These are phyloP conservation scores for Pseudonectria buxi DNA, from an alignment of 2,329 filamentous ascomycete genomes.

Conservation along the genomic window DNA sequence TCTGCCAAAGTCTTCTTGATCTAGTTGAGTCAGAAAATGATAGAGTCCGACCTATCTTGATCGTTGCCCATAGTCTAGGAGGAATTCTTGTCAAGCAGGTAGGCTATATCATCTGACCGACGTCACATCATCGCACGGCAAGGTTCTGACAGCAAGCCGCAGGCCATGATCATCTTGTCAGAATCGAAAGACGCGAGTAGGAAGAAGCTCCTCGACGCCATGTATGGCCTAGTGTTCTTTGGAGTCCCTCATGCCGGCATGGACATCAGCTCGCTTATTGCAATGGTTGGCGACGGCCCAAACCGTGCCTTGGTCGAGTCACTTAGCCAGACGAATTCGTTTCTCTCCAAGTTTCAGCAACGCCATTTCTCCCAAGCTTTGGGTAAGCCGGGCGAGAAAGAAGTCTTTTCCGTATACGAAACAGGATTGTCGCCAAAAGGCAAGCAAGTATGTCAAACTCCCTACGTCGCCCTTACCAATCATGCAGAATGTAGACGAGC, in stretches of 20 bases:
- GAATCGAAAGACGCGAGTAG: constrained; percentile 1
- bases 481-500: neutral
- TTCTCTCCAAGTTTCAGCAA: constrained; percentile 1
- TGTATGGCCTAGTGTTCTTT: constrained; percentile 8
- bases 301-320: constrained; percentile 8
- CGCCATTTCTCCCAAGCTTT: constrained; percentile 5
- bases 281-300: constrained; percentile 6
- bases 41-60: constrained; percentile 2
- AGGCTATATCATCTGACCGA: too few relatives aligned
- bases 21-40: neutral
- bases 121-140: too few relatives aligned
- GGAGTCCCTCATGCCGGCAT: constrained; percentile 8
- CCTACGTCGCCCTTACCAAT: too few relatives aligned
- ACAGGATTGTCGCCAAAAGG: constrained; percentile 16
- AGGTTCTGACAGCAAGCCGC: neutral
- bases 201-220: neutral
- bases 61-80: constrained; percentile 7
- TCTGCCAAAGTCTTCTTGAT: neutral
- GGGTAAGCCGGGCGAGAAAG: constrained; percentile 5
- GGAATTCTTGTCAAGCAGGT: constrained; percentile 6
- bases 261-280: constrained; percentile 6
- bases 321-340: constrained; percentile 1
- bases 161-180: constrained; percentile 2
- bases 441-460: constrained; percentile 7
- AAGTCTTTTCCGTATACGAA: constrained; percentile 19